Conservation (phyloP, 2,329 filamentous ascomycete genomes). For the Aureobasidium sp. region DNA sequence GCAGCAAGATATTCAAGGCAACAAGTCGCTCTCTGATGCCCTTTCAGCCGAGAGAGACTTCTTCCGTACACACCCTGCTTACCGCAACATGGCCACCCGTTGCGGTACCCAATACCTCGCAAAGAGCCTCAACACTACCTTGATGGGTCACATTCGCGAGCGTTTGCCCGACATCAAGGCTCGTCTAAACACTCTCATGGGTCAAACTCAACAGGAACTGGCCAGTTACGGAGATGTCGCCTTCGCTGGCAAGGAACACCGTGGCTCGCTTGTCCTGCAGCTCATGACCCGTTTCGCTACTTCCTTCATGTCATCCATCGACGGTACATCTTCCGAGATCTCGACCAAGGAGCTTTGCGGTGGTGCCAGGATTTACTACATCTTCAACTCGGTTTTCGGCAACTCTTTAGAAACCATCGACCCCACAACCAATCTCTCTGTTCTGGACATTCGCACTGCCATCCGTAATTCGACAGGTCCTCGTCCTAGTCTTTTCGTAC, state of each 20-base stretch:
- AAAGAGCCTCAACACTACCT: conserved; percentile 86
- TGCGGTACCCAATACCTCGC: conserved; percentile 93
- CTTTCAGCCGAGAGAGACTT: conserved; percentile 87
- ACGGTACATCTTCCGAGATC: conserved; percentile 96
- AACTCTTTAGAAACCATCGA: conserved; percentile 95
- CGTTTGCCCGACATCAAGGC: conserved; percentile 96
- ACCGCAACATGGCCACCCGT: conserved; percentile 87
- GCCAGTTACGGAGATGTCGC: conserved; percentile 97
- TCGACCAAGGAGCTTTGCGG: conserved; percentile 97
- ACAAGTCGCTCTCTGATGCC: conserved; percentile 90
- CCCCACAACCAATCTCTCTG: conserved; percentile 88
- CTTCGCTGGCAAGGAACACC: conserved; percentile 94
- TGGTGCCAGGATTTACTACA: conserved; percentile 94
- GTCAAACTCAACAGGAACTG: conserved; percentile 97
- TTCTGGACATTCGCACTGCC: conserved; percentile 89
- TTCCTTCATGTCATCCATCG: conserved; percentile 96
- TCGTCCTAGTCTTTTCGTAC: conserved; percentile 90
- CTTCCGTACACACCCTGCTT: conserved; percentile 94
- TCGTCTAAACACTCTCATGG: conserved; percentile 94
- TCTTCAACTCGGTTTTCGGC: conserved; percentile 97
- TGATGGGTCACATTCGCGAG: conserved; percentile 95
- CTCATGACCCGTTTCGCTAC: conserved; percentile 97
- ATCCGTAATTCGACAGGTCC: conserved; percentile 98
- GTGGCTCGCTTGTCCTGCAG: conserved; percentile 88
- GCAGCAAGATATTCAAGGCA: conserved; percentile 94